These are phyloP conservation scores for Trichopus zeylanicus DNA, from an alignment of 116 monocot species.

Conservation along the genomic window DNA sequence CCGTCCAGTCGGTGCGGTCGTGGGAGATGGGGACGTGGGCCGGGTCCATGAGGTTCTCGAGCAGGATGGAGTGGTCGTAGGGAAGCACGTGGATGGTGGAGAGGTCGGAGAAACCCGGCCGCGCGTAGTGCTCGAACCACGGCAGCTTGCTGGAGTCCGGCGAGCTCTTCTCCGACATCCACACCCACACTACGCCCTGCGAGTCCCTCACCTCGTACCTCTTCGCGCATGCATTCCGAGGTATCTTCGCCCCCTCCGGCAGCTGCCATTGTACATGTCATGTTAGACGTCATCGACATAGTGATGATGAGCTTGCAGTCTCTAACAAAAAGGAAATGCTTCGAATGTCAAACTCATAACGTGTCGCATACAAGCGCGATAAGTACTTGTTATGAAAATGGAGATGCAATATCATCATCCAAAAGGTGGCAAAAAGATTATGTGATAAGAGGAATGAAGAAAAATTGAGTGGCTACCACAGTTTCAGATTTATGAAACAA, in stretches of 20 bases:
- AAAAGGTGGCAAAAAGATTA: too few species aligned
- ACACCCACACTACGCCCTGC: conserved; percentile 80
- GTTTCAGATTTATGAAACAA: too few species aligned
- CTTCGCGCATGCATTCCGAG: conserved; percentile 37
- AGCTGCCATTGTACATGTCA: conserved; percentile 32
- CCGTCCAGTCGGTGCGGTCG: conserved; percentile 68
- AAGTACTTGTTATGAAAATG: not conserved
- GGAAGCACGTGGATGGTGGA: conserved; percentile 84
- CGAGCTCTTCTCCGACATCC: conserved; percentile 62
- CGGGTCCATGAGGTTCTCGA: conserved; percentile 91
- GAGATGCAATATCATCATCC: not conserved
- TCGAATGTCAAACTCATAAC: too few species aligned
- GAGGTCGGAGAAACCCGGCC: conserved; percentile 43
- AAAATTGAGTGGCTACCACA: too few species aligned
- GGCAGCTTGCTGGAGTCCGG: conserved; percentile 51
- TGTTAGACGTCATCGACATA: not conserved
- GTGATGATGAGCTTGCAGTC: too few species aligned
- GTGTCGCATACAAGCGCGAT: too few species aligned
- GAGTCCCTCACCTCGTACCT: conserved; percentile 50
- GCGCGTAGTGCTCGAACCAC: conserved; percentile 58
- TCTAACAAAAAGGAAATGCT: too few species aligned
- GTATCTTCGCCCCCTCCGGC: conserved; percentile 62
- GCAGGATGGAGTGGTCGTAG: conserved; percentile 79
- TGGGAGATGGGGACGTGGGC: conserved; percentile 93
- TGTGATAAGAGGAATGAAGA: too few species aligned